Percentiles rank a stretch among this genome's conserved stretches.
Conservation (phyloP, 1,284 basidiomycete genomes). For the Apiotrichum sp. region DNA sequence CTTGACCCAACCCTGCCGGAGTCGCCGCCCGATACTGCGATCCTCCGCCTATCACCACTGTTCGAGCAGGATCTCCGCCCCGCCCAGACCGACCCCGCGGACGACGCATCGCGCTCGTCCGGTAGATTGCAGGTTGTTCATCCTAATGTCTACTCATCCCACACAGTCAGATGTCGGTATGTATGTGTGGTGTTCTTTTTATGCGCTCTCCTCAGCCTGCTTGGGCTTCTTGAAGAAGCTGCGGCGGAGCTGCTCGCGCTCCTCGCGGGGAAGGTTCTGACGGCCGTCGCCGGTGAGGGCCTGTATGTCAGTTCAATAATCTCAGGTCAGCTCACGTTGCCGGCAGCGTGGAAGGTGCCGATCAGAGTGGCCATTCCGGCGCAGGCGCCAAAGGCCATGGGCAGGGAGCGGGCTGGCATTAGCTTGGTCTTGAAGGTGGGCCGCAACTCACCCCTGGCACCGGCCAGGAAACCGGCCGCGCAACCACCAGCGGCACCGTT, state of each 20-base stretch:
- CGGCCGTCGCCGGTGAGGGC: constrained; percentile 38
- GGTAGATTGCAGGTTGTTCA: constrained; percentile 11
- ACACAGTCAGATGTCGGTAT: constrained; percentile 1
- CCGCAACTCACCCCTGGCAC: constrained; percentile 61
- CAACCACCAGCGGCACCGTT: constrained; percentile 86
- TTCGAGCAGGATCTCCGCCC: no score
- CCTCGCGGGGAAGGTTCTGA: constrained; percentile 41
- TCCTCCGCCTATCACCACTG: no score
- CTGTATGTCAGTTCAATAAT: not conserved
- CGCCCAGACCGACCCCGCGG: not conserved
- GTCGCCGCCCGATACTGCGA: no score
- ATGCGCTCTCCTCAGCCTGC: constrained; percentile 26
- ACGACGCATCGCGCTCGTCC: not conserved
- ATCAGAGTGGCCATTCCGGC: constrained; percentile 71
- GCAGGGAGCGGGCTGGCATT: constrained; percentile 68
- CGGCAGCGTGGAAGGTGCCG: constrained; percentile 78
- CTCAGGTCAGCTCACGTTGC: constrained; percentile 46
- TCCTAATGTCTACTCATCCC: constrained; percentile 18
- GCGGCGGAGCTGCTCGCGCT: constrained; percentile 48
- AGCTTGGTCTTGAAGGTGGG: constrained; percentile 1
- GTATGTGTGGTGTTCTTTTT: not conserved
- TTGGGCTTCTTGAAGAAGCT: constrained; percentile 50
- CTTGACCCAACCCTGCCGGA: no score
- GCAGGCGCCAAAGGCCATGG: constrained; percentile 74
- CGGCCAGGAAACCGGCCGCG: constrained; percentile 86